Conservation (phyloP, 345 rosid species). For the Excoecaria agallocha region DNA sequence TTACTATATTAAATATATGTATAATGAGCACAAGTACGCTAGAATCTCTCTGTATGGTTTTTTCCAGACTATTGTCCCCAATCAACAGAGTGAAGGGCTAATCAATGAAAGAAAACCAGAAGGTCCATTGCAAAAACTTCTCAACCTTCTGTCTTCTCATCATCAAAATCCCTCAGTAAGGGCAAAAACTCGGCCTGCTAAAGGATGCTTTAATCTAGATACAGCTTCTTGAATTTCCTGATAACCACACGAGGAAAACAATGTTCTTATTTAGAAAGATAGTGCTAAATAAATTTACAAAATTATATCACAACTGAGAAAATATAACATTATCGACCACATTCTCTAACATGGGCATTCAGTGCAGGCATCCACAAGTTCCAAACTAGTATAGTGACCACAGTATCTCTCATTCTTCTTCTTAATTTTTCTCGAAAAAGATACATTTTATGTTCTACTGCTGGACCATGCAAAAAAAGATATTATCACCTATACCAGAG, state of each 20-base stretch:
- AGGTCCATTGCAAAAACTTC: background rate
- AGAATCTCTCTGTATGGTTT: background rate
- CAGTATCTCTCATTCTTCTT: background rate
- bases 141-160: slow-evolving; percentile 7
- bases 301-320: background rate
- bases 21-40: background rate
- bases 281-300: background rate
- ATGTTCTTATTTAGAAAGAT: background rate
- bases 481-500: background rate
- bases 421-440: background rate
- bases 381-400: background rate
- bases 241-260: slow-evolving; percentile 16
- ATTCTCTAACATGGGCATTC: background rate
- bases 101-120: background rate
- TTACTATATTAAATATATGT: background rate
- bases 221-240: slow-evolving; percentile 81
- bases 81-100: background rate
- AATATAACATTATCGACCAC: background rate
- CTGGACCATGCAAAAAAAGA: background rate
- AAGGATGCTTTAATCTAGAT: slow-evolving; percentile 53
- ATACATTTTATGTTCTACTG: background rate
- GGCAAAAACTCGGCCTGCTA: slow-evolving; percentile 72
- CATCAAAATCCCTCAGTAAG: slow-evolving; percentile 71
- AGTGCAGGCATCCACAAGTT: background rate
- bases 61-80: background rate